These are phyloP conservation scores for Alternaria novae-zelandiae DNA, from an alignment of 2,329 filamentous ascomycete species.

Conservation along the genomic window DNA sequence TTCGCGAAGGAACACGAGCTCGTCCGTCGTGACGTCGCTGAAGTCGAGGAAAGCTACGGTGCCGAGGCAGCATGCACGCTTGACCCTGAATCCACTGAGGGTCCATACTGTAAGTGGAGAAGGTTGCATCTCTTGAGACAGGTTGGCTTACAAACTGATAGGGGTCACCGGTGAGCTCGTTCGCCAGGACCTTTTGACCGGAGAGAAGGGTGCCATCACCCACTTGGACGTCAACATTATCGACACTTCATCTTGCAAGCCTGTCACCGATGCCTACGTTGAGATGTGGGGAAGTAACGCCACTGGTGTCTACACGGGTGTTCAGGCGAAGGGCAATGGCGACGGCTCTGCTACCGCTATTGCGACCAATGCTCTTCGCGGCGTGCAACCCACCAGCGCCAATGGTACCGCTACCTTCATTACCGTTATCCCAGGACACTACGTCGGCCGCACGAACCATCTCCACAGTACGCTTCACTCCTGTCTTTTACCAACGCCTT, in stretches of 20 bases:
- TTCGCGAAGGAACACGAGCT: constrained; percentile 40
- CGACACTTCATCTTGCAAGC: constrained; percentile 60
- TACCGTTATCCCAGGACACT: constrained; percentile 56
- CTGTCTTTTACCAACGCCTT: background rate
- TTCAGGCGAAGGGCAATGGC: constrained; percentile 47
- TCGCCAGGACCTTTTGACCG: constrained; percentile 57
- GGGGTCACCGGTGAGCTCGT: constrained; percentile 59
- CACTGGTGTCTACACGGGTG: constrained; percentile 56
- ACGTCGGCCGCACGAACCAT: constrained; percentile 41
- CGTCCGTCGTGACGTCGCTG: constrained; percentile 35
- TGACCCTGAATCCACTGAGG: constrained; percentile 42
- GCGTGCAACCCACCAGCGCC: constrained; percentile 53
- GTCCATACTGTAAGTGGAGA: constrained; percentile 41
- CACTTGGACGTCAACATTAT: constrained; percentile 62
- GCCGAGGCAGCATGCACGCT: constrained; percentile 40
- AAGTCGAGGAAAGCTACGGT: constrained; percentile 36
- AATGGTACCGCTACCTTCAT: constrained; percentile 60
- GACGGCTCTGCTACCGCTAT: constrained; percentile 36
- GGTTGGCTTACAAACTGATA: constrained; percentile 14
- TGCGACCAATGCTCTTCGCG: constrained; percentile 53
- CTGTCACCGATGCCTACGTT: constrained; percentile 57
- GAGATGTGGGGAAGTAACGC: constrained; percentile 57
- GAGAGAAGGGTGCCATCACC: constrained; percentile 57
- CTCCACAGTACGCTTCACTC: constrained; percentile 34
- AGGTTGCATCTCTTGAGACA: background rate